Conservation (phyloP, 2,329 filamentous ascomycete species). For the Cryphonectria parasitica region DNA sequence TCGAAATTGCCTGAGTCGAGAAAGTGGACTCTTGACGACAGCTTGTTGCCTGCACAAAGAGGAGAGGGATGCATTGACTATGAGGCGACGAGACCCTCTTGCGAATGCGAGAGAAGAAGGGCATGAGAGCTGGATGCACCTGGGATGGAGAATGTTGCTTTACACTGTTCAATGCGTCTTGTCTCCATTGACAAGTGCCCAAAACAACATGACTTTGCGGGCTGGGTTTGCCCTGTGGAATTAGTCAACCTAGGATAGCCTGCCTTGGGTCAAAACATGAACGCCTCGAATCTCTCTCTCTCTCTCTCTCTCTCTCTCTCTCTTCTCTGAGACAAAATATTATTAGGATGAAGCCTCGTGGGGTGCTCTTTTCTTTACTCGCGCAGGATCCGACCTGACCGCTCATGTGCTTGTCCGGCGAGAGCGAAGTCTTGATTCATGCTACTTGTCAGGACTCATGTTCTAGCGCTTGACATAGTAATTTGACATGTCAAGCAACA, state of each 20-base stretch:
- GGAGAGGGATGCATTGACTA: background rate
- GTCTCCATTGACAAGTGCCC: background rate
- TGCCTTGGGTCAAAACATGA: background rate
- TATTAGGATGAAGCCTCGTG: background rate
- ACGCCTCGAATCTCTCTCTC: background rate
- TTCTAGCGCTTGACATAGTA: conserved; percentile 54
- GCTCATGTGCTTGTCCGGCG: background rate
- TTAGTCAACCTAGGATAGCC: background rate
- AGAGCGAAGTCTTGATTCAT: background rate
- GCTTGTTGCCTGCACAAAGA: background rate
- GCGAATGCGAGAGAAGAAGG: background rate
- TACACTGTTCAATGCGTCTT: background rate
- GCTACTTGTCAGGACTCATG: background rate
- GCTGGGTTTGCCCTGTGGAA: background rate
- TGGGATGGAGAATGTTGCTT: background rate
- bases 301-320: too few species aligned
- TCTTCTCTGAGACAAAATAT: background rate
- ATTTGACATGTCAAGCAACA: conserved; percentile 71
- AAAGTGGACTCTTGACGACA: background rate
- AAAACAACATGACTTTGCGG: background rate
- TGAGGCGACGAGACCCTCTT: background rate
- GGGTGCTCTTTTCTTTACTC: background rate
- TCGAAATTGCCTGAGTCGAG: background rate
- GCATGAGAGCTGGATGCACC: background rate
- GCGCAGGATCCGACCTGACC: background rate